Base-by-base conservation (phyloP, 768 basidiomycete genomes). In the Udeniomyces megalosporus region DNA sequence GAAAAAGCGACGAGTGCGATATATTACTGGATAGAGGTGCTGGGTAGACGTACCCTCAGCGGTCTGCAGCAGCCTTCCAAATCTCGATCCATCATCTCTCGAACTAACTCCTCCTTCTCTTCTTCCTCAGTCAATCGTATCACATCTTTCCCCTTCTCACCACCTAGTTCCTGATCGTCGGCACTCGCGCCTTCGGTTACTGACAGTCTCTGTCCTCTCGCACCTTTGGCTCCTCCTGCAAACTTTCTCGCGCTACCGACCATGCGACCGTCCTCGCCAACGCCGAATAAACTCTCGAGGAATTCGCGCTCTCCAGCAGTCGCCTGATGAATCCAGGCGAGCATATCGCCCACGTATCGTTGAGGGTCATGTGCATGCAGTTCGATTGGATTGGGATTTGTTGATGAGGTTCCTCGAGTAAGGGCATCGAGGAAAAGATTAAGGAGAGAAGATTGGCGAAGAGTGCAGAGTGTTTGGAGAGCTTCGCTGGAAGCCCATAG, bases 361-460 rank as follows among this genome's bases (percentile, higher is more conserved):
- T 90, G 80, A 0, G 95, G 93, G 71, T 99, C 95, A 68, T 99
- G 95, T 0, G 95, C 95, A 70, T 99, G 95, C 3, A 99, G 78
- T 71, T 97, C 95, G 66, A 99, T 97, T 0, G 93, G 89, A 5
- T 92, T 81, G 12, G 92, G 88, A 7, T 38, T 35, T 3, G 51
- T 28, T 45, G 82, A 84, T 1, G 83, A 86, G 1, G 86, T 87
- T 6, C 92, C 91, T 14, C 87, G 80, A 0, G 91, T 96, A 10
- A 97, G 77, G 0, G 92, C 90, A 15, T 84, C 80, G 46, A 90
- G 78, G 76, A 99, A 96, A 3, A 83, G 76, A n/a, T 80, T 79
- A 10, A 89, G 80, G 1, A 95, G 78, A 0, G 87, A 82, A 0
- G 82, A 75, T 70, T 90, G 88, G 20, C 91, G 86, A 0, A 86